Percentiles rank a stretch among this genome's conserved stretches.
phyloP scores from a whole-genome alignment of 2,329 filamentous ascomycete genomes.

The Fusarium drepaniforme region DNA sequence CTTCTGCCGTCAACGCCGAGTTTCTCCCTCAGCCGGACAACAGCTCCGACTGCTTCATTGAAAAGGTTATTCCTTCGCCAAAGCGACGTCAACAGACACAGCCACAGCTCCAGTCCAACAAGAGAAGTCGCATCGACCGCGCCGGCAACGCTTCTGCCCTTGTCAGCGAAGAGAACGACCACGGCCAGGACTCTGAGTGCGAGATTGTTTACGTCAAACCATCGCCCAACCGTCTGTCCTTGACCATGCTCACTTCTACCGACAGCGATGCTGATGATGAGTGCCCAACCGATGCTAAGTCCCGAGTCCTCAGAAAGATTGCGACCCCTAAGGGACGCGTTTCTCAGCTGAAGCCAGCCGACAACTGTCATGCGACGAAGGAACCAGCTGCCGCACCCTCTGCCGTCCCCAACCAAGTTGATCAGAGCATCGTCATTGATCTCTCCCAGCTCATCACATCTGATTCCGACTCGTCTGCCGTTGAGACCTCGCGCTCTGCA shows the following conservation, averaged over 20 bases:
- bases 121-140: constrained; percentile 25
- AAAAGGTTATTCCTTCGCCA: constrained; percentile 26
- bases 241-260: background rate
- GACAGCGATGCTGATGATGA: constrained; percentile 15
- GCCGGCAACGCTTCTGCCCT: background rate
- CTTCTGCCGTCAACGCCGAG: background rate
- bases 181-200: constrained; percentile 9
- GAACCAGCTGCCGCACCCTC: background rate
- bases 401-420: background rate
- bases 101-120: constrained; percentile 1
- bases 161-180: background rate
- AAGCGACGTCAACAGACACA: constrained; percentile 11
- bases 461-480: constrained; percentile 27
- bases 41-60: constrained; percentile 34
- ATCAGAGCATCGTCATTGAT: constrained; percentile 13
- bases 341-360: background rate
- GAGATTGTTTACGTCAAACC: constrained; percentile 9
- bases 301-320: background rate
- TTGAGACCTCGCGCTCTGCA: background rate
- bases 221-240: constrained; percentile 9
- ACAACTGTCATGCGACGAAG: background rate
- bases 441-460: constrained; percentile 20
- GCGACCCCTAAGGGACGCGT: background rate
- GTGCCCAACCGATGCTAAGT: background rate
- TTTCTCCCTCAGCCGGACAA: background rate